phyloP scores from a whole-genome alignment of 2,329 filamentous ascomycete genomes.

The Cladophialophora bantiana region DNA sequence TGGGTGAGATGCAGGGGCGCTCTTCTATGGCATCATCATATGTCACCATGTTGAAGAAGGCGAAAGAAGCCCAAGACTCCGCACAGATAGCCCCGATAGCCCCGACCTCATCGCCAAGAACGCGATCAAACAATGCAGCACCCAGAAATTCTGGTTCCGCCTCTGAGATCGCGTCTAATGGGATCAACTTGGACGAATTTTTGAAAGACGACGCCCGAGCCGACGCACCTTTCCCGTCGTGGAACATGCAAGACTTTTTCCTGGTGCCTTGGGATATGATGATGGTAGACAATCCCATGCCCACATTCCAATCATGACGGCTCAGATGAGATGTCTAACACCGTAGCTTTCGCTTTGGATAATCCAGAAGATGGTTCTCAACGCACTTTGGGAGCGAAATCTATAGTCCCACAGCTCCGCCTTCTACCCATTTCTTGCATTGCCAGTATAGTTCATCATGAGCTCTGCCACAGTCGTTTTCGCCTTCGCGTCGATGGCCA shows the following conservation, averaged over 20 bases:
- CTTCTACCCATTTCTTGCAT: constrained; percentile 55
- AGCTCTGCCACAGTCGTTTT: constrained; percentile 49
- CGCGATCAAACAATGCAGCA: background rate
- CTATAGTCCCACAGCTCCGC: constrained; percentile 35
- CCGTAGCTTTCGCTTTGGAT: background rate
- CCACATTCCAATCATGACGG: background rate
- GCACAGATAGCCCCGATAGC: background rate
- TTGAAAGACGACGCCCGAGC: background rate
- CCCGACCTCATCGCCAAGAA: background rate
- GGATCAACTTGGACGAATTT: background rate
- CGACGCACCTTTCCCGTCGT: constrained; percentile 1
- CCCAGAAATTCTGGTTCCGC: background rate
- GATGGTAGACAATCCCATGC: constrained; percentile 1
- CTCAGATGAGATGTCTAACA: background rate
- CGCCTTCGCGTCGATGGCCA: constrained; percentile 34
- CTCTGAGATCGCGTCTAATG: background rate
- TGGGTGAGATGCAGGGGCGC: background rate
- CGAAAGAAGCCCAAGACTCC: background rate
- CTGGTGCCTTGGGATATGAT: constrained; percentile 1
- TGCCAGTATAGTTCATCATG: constrained; percentile 56
- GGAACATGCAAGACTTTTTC: constrained; percentile 7
- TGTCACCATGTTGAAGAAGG: constrained; percentile 7
- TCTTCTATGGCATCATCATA: constrained; percentile 1
- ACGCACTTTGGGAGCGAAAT: background rate
- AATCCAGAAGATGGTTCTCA: background rate